Evolutionary conservation across 2,329 filamentous ascomycete species (phyloP).

Genomic region (Exophiala spinifera): DNA sequence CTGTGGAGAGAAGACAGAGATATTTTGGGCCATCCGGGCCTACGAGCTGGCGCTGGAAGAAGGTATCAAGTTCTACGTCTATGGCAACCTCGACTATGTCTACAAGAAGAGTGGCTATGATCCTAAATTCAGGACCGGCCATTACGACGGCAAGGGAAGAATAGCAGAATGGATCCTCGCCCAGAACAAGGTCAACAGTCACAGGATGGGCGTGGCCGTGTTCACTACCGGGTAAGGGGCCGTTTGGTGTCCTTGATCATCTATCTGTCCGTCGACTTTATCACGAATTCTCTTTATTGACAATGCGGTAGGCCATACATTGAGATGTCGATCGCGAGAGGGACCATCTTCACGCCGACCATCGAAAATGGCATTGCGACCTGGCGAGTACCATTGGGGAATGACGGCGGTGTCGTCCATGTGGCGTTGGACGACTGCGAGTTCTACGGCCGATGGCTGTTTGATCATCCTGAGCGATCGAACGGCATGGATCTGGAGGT

Average conservation of each 20-base stretch:
- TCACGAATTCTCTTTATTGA: too few species aligned
- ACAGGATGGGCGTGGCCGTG: conserved; percentile 25
- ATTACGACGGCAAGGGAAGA: conserved; percentile 50
- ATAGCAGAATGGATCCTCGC: conserved; percentile 46
- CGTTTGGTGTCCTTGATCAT: too few species aligned
- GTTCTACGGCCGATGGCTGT: conserved; percentile 48
- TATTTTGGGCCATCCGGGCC: conserved; percentile 43
- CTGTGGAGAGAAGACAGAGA: conserved; percentile 52
- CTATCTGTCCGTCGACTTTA: too few species aligned
- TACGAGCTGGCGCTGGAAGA: conserved; percentile 38
- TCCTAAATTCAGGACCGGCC: conserved; percentile 45
- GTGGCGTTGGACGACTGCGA: conserved; percentile 49
- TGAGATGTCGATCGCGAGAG: conserved; percentile 28
- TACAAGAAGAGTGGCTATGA: conserved; percentile 50
- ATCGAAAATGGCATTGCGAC: conserved; percentile 43
- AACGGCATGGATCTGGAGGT: conserved; percentile 48
- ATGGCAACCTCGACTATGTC: conserved; percentile 50
- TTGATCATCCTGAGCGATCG: conserved; percentile 45
- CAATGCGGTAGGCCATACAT: conserved; percentile 24
- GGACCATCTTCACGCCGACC: conserved; percentile 41
- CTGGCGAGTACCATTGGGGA: conserved; percentile 43
- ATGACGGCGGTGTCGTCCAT: conserved; percentile 36
- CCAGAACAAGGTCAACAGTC: conserved; percentile 38
- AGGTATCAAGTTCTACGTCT: conserved; percentile 45
- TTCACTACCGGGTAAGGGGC: conserved; percentile 25